Conservation (phyloP, 148 eudicot species). For the Silene uniflora region DNA sequence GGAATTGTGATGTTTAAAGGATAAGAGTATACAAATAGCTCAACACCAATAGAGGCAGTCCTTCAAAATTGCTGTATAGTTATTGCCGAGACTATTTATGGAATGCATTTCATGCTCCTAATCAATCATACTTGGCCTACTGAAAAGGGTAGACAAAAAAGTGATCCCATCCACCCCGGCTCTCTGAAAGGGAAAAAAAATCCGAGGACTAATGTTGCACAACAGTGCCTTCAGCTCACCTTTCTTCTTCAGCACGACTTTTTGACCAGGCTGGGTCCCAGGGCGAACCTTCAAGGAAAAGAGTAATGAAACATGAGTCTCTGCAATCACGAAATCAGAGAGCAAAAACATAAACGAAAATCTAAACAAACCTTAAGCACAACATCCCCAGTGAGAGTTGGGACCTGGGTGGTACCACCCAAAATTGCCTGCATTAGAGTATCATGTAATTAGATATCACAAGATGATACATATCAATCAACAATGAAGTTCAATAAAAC, state of each 20-base stretch:
- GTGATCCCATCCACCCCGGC: background rate
- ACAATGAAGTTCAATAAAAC: background rate
- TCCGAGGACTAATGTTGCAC: background rate
- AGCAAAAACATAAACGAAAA: background rate
- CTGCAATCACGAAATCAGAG: background rate
- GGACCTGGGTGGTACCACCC: conserved; percentile 95
- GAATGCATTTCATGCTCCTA: background rate
- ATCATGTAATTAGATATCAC: conserved; percentile 11
- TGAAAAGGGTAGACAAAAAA: background rate
- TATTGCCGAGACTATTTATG: background rate
- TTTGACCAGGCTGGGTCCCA: conserved; percentile 97
- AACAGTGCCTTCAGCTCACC: conserved; percentile 43
- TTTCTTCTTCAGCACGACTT: conserved; percentile 87
- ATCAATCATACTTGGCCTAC: background rate
- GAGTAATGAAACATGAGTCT: background rate
- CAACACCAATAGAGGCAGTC: background rate
- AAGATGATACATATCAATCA: background rate
- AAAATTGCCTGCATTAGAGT: conserved; percentile 67
- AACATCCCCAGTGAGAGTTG: conserved; percentile 85
- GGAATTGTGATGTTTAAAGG: background rate
- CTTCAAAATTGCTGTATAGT: background rate
- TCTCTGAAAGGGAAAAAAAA: background rate
- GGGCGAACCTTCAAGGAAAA: conserved; percentile 64
- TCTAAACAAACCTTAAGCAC: conserved; percentile 67
- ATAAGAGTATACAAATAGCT: background rate